phyloP scores from a whole-genome alignment of 139 green algal genomes.

The Coelastrella sp. region DNA sequence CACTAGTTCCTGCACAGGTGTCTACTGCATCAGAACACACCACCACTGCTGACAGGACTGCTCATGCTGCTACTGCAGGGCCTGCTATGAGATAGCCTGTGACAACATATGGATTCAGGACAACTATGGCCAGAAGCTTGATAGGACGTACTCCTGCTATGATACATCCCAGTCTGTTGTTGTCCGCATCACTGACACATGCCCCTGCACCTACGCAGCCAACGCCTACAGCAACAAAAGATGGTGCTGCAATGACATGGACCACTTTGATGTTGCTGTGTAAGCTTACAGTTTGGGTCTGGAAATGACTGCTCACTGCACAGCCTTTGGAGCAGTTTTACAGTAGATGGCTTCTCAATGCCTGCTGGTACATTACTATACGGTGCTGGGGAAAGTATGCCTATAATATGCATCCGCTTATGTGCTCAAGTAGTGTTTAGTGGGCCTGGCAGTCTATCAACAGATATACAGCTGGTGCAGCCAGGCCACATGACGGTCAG shows the following conservation, averaged over 20 bases:
- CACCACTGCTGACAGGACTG: too few species aligned
- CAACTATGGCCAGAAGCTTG: slow-evolving; percentile 45
- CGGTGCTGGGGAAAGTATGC: too few species aligned
- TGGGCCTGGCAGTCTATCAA: too few species aligned
- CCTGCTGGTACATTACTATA: too few species aligned
- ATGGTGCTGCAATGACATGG: slow-evolving; percentile 50
- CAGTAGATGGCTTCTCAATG: too few species aligned
- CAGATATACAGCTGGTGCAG: too few species aligned
- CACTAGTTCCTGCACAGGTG: neutral
- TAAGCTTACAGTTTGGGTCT: neutral
- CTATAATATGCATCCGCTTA: too few species aligned
- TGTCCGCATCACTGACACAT: slow-evolving; percentile 41
- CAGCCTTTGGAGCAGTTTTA: neutral
- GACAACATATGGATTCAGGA: slow-evolving; percentile 19
- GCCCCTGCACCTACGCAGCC: slow-evolving; percentile 28
- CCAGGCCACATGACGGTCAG: too few species aligned
- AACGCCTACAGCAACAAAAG: slow-evolving; percentile 49
- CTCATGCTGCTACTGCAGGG: neutral
- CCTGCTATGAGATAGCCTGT: slow-evolving; percentile 36
- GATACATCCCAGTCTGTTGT: slow-evolving; percentile 28
- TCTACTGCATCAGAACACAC: neutral
- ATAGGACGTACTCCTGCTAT: slow-evolving; percentile 44
- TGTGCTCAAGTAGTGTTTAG: too few species aligned
- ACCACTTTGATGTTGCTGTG: slow-evolving; percentile 17
- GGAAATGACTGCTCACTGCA: neutral